Percentiles rank a stretch among this genome's conserved stretches.
phyloP scores from a whole-genome alignment of 176 grass and related monocot species.

The Triticum turgidum region DNA sequence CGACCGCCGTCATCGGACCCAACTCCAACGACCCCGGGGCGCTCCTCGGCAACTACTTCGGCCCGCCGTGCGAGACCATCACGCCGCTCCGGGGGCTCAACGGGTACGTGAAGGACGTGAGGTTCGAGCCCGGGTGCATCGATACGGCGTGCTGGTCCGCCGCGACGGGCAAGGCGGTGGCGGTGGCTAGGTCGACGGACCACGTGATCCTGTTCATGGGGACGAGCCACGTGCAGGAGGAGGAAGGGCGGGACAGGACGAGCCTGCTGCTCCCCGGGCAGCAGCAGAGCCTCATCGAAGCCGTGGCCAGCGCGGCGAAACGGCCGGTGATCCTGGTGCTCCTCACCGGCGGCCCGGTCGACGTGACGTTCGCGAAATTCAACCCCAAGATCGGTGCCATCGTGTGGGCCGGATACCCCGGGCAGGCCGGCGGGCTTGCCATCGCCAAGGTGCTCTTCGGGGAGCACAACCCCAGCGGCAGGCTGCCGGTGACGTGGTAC shows the following conservation, averaged over 20 bases:
- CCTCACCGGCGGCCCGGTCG: constrained; percentile 72
- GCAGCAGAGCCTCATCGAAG: constrained; percentile 62
- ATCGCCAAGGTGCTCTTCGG: constrained; percentile 74
- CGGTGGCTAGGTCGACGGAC: constrained; percentile 39
- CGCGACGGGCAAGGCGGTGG: background rate
- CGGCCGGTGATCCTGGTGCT: constrained; percentile 65
- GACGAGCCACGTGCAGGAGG: constrained; percentile 58
- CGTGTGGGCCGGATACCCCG: constrained; percentile 82
- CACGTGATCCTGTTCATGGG: constrained; percentile 64
- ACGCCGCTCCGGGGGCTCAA: constrained; percentile 3
- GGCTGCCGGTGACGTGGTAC: constrained; percentile 85
- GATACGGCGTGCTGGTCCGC: background rate
- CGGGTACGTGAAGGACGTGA: background rate
- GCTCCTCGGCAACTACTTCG: constrained; percentile 1
- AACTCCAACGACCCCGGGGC: background rate
- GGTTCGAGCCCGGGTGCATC: background rate
- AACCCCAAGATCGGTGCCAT: constrained; percentile 62
- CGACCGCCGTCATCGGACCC: background rate
- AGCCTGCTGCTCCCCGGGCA: constrained; percentile 54
- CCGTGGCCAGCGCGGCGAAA: constrained; percentile 45
- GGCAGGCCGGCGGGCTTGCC: constrained; percentile 63
- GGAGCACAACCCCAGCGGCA: constrained; percentile 68
- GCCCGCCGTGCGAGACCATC: background rate
- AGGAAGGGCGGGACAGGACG: constrained; percentile 58
- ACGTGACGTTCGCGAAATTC: constrained; percentile 59